A percentile compares a stretch with the other conserved stretches of the same genome.
Conservation (phyloP, 805 yeast species). For the Sungouiozyma intestinalis region DNA sequence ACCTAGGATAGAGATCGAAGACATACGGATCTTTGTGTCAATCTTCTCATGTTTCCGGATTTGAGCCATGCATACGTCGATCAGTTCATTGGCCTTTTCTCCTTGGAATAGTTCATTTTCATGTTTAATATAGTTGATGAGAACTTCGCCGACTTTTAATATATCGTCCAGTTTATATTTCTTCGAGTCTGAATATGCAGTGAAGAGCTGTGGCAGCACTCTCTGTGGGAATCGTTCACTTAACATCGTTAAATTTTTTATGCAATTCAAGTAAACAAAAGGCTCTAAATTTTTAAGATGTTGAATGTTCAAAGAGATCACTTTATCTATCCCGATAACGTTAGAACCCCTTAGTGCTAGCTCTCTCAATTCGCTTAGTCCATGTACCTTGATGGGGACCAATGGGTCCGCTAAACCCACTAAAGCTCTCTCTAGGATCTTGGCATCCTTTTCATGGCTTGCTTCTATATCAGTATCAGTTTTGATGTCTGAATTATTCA, state of each 20-base stretch:
- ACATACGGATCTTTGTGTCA: constrained; percentile 66
- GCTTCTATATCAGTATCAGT: background rate
- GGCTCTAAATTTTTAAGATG: constrained; percentile 77
- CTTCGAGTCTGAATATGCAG: constrained; percentile 29
- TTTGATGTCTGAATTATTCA: background rate
- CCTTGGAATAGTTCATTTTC: constrained; percentile 42
- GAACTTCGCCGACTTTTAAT: constrained; percentile 75
- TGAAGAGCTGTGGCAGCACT: constrained; percentile 31
- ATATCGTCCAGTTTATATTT: constrained; percentile 46
- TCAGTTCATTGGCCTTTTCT: constrained; percentile 32
- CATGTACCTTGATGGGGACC: constrained; percentile 82
- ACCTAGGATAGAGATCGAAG: constrained; percentile 82
- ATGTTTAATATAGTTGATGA: constrained; percentile 45
- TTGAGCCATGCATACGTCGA: constrained; percentile 33
- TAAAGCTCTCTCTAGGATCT: constrained; percentile 47
- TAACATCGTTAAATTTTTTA: constrained; percentile 62
- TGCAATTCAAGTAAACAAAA: constrained; percentile 72
- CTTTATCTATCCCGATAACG: constrained; percentile 43
- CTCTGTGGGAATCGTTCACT: constrained; percentile 34
- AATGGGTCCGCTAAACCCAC: constrained; percentile 62
- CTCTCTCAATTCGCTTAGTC: constrained; percentile 52
- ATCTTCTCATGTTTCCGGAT: constrained; percentile 27
- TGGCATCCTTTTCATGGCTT: constrained; percentile 22
- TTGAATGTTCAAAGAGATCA: constrained; percentile 47
- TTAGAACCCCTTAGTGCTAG: constrained; percentile 42